Evolutionary conservation across 106 monocot species (phyloP).

Genomic region (Dioscorea alata): DNA sequence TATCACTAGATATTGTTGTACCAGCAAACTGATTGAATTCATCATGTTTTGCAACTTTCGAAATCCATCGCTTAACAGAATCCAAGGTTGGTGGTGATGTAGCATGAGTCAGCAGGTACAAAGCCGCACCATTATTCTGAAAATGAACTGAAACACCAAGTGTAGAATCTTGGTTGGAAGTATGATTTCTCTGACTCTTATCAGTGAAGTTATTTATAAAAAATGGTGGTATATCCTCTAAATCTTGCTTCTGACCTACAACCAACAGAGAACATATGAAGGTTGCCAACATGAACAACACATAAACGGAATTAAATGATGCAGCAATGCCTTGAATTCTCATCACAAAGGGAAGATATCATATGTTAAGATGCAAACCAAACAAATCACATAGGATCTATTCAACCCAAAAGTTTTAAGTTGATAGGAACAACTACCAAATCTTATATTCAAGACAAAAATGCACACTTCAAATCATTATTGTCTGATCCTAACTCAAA

Average conservation of each 20-base stretch:
- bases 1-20: too few species aligned
- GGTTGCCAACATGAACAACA: neutral
- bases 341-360: neutral
- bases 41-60: neutral
- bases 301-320: neutral
- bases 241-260: slow-evolving; percentile 27
- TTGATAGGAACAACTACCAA: too few species aligned
- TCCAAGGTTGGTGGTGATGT: slow-evolving; percentile 50
- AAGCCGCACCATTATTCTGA: slow-evolving; percentile 84
- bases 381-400: too few species aligned
- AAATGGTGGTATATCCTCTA: slow-evolving; percentile 35
- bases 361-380: too few species aligned
- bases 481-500: too few species aligned
- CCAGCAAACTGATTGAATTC: slow-evolving; percentile 9
- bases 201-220: slow-evolving; percentile 23
- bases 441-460: too few species aligned
- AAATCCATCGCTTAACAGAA: slow-evolving; percentile 58
- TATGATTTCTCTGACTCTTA: slow-evolving; percentile 14
- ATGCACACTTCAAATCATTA: too few species aligned
- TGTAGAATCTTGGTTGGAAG: slow-evolving; percentile 16
- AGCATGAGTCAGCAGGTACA: slow-evolving; percentile 74
- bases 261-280: neutral
- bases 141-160: slow-evolving; percentile 71
- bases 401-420: too few species aligned
- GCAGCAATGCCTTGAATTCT: neutral